Evolutionary conservation across 768 basidiomycete genomes (phyloP).

Genomic region (Amanita jacksonii): DNA sequence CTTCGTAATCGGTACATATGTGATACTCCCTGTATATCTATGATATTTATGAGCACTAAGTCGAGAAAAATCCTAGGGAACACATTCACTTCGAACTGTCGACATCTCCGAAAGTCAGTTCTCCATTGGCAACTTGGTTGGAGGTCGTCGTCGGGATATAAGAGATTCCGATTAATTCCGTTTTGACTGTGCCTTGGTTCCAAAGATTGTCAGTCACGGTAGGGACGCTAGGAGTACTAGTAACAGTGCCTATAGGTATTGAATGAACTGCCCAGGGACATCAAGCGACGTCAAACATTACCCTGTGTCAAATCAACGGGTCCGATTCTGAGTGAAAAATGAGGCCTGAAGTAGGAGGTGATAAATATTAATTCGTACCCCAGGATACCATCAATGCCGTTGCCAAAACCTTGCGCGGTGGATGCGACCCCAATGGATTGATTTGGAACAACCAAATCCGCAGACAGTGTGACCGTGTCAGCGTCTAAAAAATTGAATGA

Average conservation of each 20-base stretch:
- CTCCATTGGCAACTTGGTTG: slow-evolving; percentile 33
- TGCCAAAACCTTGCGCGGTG: slow-evolving; percentile 29
- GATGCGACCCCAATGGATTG: slow-evolving; percentile 41
- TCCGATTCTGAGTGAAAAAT: slow-evolving; percentile 28
- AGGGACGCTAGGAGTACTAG: slow-evolving; percentile 28
- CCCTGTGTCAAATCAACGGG: slow-evolving; percentile 38
- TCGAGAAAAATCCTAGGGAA: slow-evolving; percentile 25
- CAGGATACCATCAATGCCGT: slow-evolving; percentile 42
- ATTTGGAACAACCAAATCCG: slow-evolving; percentile 31
- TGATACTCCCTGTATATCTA: slow-evolving; percentile 20
- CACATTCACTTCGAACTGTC: slow-evolving; percentile 33
- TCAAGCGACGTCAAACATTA: background rate
- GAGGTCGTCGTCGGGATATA: slow-evolving; percentile 36
- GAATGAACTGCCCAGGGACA: background rate
- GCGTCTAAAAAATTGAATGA: slow-evolving; percentile 22
- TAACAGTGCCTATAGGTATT: slow-evolving; percentile 25
- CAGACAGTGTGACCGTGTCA: slow-evolving; percentile 36
- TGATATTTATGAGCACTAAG: slow-evolving; percentile 20
- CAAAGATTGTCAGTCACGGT: slow-evolving; percentile 53
- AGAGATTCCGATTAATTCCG: slow-evolving; percentile 40
- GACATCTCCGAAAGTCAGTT: slow-evolving; percentile 45
- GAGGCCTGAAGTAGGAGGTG: background rate
- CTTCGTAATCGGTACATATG: slow-evolving; percentile 28
- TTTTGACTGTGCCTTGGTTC: slow-evolving; percentile 33
- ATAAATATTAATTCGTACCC: slow-evolving; percentile 21